phyloP scores from a whole-genome alignment of 495 filamentous ascomycete species.

The Neurospora africana region DNA sequence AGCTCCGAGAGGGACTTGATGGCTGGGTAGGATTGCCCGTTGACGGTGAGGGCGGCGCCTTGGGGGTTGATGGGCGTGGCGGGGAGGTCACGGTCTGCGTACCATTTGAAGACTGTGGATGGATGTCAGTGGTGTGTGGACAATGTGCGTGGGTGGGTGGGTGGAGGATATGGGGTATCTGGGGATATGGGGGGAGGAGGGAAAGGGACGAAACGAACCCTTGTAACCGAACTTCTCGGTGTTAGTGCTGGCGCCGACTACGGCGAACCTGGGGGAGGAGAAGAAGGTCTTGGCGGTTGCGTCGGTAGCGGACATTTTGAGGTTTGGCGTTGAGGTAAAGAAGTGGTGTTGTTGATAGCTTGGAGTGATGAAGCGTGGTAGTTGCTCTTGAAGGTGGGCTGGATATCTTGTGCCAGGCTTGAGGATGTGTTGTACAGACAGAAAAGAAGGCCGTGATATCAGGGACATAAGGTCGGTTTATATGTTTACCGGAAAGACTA shows the following conservation, averaged over 20 bases:
- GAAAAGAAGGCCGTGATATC: background rate
- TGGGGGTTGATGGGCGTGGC: constrained; percentile 78
- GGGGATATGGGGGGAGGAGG: background rate
- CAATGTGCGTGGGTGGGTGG: background rate
- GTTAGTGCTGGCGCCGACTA: constrained; percentile 82
- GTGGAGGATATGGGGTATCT: background rate
- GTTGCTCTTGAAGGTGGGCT: background rate
- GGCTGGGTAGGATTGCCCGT: constrained; percentile 46
- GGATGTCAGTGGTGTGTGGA: constrained; percentile 10
- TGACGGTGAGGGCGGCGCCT: constrained; percentile 43
- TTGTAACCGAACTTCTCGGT: constrained; percentile 85
- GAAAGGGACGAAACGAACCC: constrained; percentile 36
- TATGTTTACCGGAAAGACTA: background rate
- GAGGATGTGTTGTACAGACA: background rate
- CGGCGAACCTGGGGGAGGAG: constrained; percentile 69
- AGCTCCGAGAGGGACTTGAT: constrained; percentile 55
- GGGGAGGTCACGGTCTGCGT: constrained; percentile 62
- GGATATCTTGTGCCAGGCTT: background rate
- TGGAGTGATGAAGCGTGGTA: background rate
- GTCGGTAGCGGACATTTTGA: constrained; percentile 38
- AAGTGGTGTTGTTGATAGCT: constrained; percentile 4
- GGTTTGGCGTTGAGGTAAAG: constrained; percentile 5
- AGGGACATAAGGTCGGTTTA: background rate
- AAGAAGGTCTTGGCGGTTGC: constrained; percentile 69
- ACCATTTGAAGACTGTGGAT: constrained; percentile 80